These are phyloP conservation scores for Ogataea hybrid DNA, from an alignment of 1,139 yeast species.

Conservation along the genomic window DNA sequence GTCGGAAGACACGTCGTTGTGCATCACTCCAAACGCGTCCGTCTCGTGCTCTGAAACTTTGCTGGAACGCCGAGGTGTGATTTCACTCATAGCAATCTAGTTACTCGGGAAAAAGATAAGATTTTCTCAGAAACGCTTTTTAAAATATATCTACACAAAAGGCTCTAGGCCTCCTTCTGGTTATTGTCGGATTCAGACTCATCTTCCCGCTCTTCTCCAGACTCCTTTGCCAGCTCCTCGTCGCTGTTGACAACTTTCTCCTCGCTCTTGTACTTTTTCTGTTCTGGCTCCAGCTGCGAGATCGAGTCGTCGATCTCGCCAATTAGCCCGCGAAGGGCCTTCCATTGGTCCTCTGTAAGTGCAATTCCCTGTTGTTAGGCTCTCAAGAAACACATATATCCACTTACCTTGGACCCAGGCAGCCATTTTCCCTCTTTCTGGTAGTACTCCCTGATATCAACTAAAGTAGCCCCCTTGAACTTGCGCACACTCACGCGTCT, in stretches of 20 bases:
- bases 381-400: background rate
- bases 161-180: background rate
- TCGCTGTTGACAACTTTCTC: slow-evolving; percentile 9
- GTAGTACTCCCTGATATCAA: slow-evolving; percentile 83
- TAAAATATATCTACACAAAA: background rate
- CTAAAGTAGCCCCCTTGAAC: slow-evolving; percentile 60
- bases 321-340: slow-evolving; percentile 47
- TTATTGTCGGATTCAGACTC: background rate
- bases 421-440: slow-evolving; percentile 56
- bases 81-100: slow-evolving; percentile 7
- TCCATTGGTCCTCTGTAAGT: slow-evolving; percentile 70
- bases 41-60: slow-evolving; percentile 22
- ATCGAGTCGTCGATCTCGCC: slow-evolving; percentile 62
- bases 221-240: background rate
- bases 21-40: slow-evolving; percentile 31
- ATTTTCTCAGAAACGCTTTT: background rate
- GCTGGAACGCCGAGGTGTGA: slow-evolving; percentile 1
- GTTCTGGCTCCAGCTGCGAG: slow-evolving; percentile 40
- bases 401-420: slow-evolving; percentile 67
- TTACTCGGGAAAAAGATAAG: slow-evolving; percentile 1
- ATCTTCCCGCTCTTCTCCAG: background rate
- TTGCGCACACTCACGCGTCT: slow-evolving; percentile 71
- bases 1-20: slow-evolving; percentile 24
- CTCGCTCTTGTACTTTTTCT: slow-evolving; percentile 18
- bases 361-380: slow-evolving; percentile 57